Percentiles rank a stretch among this genome's conserved stretches.
These are phyloP conservation scores for Arabis alpina DNA, from an alignment of 345 rosid genomes.

Conservation along the genomic window DNA sequence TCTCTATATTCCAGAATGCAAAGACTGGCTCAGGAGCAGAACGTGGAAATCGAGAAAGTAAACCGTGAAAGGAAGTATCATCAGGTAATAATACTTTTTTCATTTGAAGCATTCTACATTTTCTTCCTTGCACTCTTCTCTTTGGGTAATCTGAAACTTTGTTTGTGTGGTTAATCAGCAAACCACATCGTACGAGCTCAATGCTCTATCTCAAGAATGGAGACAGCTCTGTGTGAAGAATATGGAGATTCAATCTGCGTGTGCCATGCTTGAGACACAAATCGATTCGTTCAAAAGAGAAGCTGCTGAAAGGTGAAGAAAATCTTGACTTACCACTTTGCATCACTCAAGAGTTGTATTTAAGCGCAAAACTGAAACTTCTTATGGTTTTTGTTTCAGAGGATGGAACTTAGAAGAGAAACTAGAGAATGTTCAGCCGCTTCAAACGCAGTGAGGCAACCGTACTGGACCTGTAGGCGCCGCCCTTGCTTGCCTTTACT, in stretches of 20 bases:
- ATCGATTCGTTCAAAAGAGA: slow-evolving; percentile 66
- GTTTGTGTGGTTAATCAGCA: slow-evolving; percentile 54
- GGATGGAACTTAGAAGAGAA: slow-evolving; percentile 82
- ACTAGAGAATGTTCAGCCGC: slow-evolving; percentile 49
- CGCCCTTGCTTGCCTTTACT: slow-evolving; percentile 13
- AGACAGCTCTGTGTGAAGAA: slow-evolving; percentile 85
- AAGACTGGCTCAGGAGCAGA: slow-evolving; percentile 75
- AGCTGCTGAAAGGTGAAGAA: slow-evolving; percentile 71
- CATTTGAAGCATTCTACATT: background rate
- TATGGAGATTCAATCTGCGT: slow-evolving; percentile 83
- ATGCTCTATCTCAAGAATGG: slow-evolving; percentile 90
- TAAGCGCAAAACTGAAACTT: slow-evolving; percentile 18
- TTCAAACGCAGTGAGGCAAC: slow-evolving; percentile 33
- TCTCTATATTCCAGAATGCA: slow-evolving; percentile 61
- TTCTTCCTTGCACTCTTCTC: slow-evolving; percentile 13
- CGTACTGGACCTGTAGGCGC: background rate
- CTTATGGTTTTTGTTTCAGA: slow-evolving; percentile 44
- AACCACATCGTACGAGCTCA: slow-evolving; percentile 87
- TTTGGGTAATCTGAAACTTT: slow-evolving; percentile 25
- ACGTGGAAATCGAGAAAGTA: slow-evolving; percentile 84
- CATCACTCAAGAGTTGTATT: slow-evolving; percentile 32
- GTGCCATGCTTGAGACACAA: slow-evolving; percentile 63
- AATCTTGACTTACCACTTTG: slow-evolving; percentile 16
- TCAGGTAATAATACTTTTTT: slow-evolving; percentile 59
- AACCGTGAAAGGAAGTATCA: slow-evolving; percentile 94